Evolutionary conservation across 192 early-diverging fungal species (phyloP).

Genomic region (Backusella macrospora): DNA sequence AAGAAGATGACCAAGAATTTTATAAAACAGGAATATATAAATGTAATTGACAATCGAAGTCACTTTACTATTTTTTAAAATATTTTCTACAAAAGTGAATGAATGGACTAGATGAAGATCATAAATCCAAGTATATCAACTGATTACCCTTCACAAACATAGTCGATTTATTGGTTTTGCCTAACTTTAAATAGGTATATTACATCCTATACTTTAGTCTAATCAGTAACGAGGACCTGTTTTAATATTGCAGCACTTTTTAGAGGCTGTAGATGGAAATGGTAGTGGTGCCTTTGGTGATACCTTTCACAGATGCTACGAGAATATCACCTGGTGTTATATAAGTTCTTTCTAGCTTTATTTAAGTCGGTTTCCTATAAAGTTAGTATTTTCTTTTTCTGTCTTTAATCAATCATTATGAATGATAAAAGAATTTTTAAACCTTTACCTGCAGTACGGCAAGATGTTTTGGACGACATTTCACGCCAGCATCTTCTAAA

Average conservation of each 20-base stretch:
- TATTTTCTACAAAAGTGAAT: too few relatives aligned
- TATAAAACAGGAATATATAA: too few relatives aligned
- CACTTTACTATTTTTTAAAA: too few relatives aligned
- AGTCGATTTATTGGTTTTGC: too few relatives aligned
- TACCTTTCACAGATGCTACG: neutral
- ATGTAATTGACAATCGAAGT: too few relatives aligned
- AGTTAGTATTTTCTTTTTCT: neutral
- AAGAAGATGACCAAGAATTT: too few relatives aligned
- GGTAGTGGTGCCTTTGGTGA: neutral
- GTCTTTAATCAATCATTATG: neutral
- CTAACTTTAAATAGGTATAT: too few relatives aligned
- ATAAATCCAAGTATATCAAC: too few relatives aligned
- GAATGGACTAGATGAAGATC: too few relatives aligned
- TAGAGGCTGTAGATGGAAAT: neutral
- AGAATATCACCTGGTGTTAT: neutral
- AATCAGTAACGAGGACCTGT: too few relatives aligned
- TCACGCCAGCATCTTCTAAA: neutral
- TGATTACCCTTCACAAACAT: too few relatives aligned
- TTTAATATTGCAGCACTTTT: neutral
- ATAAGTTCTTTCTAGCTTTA: neutral
- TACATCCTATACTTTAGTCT: too few relatives aligned
- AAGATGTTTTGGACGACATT: constrained; percentile 8
- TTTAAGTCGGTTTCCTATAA: neutral
- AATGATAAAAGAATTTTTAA: neutral
- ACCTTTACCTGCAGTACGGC: neutral